Evolutionary conservation across 257 asterid genomes (phyloP), one percentile per base, ranked within the genome.

Genomic region (Solanum bulbocastanum): DNA sequence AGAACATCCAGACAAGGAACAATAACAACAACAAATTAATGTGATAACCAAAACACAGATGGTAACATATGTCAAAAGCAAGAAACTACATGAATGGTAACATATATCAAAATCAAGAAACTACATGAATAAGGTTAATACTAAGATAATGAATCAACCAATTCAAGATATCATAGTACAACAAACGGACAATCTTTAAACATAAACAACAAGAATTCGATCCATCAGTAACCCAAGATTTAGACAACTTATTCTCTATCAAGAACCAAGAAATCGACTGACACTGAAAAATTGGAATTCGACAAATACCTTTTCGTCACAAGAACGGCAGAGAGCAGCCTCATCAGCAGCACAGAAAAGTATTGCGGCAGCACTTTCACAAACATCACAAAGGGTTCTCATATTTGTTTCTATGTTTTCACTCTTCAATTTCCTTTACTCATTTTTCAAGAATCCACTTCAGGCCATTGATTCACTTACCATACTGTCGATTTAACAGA

Each of bases 321-420:
- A 96, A 75, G 97, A 89, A 73, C 93, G 93, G 79, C 98, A 96
- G 18, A 96, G 97, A 88, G 98, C 94, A 86, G 98, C 99, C 94
- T 96, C 99, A 81, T 96, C 99, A 73, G 99, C 99, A 56, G 98
- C 98, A 88, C 99, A 95, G 90, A 96, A 96, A 40, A 96, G 85
- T 89, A 93, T 91, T 35, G 99, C 99, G 81, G 98, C 98, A 60
- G 98, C 98, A 85, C 96, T 93, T 91, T 95, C 99, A 86, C 99
- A 96, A 18, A 92, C 98, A 89, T 95, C 99, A 89, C 99, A 96
- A 46, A 96, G 90, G 74, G 98, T 94, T 89, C 98, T 94, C 98
- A 96, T 96, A 89, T 90, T 68, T 2, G 10, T 49, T 62, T 69
- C 68, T 71, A 76, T 49, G 9, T 73, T 72, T 35, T 79, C 84